Evolutionary conservation across 371 early-diverging fungal species (phyloP), one percentile per base, ranked within the genome.

Genomic region (Haplosporangium sp.): DNA sequence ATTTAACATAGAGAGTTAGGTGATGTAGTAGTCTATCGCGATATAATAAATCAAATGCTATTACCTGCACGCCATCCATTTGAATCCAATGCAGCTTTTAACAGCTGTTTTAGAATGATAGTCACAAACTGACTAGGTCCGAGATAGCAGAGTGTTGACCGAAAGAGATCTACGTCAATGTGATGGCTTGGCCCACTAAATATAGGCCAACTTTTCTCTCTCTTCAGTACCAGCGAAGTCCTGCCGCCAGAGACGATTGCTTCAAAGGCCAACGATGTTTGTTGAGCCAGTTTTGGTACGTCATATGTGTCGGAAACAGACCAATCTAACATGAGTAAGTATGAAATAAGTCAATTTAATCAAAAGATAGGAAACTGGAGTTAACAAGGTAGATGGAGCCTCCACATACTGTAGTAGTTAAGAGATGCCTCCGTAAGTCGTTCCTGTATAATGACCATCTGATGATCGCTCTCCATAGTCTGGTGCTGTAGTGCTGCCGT

Each of bases 61-160:
- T 61, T 71, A 81, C 81, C 81, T 67, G 81, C 81, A 17, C 81
- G 81, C n/a, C 61, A 34, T 3, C 81, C 81, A 39, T 81, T 63
- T 0, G 74, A 61, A 6, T 74, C 74, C 40, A 71, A 35, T 15
- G 69, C 75, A 20, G 75, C 75, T 34, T 67, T 71, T 42, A 81
- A 35, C 20, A 81, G 55, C 37, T 74, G 71, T 57, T 74, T 74
- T 57, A 81, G 40, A 7, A 81, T 74, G 6, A 40, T 71, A 4
- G 81, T 68, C 8, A 68, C 69, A 52, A 74, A 81, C 42, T 81
- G 81, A 2, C 71, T 65, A 8, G 81, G 75, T 5, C 81, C 81
- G 11, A 74, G 50, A 19, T 68, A 73, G 38, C 70, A 67, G 13
- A 81, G 48, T 1, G 69, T 71, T 38, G 75, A 59, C 13, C 81